A percentile compares a stretch with the other conserved stretches of the same genome.
Evolutionary conservation across 129 eudicot species (phyloP).

Genomic region (Dittrichia graveolens): DNA sequence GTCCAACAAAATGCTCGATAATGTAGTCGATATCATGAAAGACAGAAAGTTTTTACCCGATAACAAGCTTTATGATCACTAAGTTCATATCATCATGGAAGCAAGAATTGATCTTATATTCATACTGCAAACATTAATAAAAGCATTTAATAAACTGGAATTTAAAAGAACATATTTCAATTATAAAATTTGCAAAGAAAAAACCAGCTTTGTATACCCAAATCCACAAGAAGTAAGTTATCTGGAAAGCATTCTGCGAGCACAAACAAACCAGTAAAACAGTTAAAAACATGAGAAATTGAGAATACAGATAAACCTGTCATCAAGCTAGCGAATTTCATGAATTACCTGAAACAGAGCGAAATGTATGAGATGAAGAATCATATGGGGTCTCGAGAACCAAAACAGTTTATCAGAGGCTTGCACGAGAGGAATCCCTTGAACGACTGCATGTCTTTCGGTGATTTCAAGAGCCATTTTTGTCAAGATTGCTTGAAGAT

Average conservation of each 20-base stretch:
- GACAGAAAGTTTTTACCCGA: conserved; percentile 55
- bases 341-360: conserved; percentile 76
- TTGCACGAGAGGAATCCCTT: conserved; percentile 94
- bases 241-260: conserved; percentile 94
- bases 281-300: conserved; percentile 20
- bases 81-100: conserved; percentile 56
- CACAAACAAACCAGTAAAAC: conserved; percentile 17
- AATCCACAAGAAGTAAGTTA: conserved; percentile 87
- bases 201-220: conserved; percentile 54
- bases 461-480: conserved; percentile 85
- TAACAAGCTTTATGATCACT: conserved; percentile 50
- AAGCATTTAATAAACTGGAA: background rate
- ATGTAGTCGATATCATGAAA: background rate
- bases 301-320: background rate
- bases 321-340: background rate
- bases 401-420: conserved; percentile 81
- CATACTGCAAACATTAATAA: conserved; percentile 59
- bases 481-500: conserved; percentile 81
- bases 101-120: conserved; percentile 70
- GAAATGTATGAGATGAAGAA: conserved; percentile 83
- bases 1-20: background rate
- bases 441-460: conserved; percentile 79
- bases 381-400: conserved; percentile 72
- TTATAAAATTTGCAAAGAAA: background rate
- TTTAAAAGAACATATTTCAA: background rate